Evolutionary conservation across 2,329 filamentous ascomycete genomes (phyloP).

Genomic region (Fusarium burgessii): DNA sequence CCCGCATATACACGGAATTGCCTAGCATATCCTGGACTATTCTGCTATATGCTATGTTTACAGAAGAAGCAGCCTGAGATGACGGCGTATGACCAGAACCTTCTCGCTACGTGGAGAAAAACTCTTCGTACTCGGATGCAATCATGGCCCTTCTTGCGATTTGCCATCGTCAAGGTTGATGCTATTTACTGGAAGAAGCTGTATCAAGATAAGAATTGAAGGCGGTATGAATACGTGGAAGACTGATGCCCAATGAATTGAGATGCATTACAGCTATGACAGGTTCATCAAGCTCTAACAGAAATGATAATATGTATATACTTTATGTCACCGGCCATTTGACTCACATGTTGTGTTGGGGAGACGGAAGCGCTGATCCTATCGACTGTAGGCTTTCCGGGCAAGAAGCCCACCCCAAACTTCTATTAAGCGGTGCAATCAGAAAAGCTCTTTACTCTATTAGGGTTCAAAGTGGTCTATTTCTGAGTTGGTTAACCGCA

Average conservation of each 20-base stretch:
- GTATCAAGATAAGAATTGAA: not conserved
- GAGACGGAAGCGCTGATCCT: too few relatives aligned
- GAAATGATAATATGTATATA: not conserved
- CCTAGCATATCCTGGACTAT: not conserved
- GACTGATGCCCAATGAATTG: rapidly evolving
- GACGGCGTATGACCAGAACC: not conserved
- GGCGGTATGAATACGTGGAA: not conserved
- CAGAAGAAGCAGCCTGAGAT: slow-evolving; percentile 6
- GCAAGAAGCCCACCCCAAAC: too few relatives aligned
- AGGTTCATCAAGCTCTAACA: not conserved
- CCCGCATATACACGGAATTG: slow-evolving; percentile 2
- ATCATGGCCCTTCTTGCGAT: not conserved
- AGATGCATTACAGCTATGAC: not conserved
- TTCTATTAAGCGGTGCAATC: too few relatives aligned
- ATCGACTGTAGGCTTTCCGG: too few relatives aligned
- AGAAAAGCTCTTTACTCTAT: too few relatives aligned
- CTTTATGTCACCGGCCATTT: too few relatives aligned
- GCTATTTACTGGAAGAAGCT: slow-evolving; percentile 17
- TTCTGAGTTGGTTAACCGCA: too few relatives aligned
- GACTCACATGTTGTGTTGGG: too few relatives aligned
- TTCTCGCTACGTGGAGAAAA: slow-evolving; percentile 3
- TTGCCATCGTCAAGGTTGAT: slow-evolving; percentile 14
- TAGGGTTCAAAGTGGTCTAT: too few relatives aligned
- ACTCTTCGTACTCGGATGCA: slow-evolving; percentile 5
- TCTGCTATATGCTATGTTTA: slow-evolving; percentile 10